phyloP scores from a whole-genome alignment of 1,284 basidiomycete species.

The Blastosporella zonata region DNA sequence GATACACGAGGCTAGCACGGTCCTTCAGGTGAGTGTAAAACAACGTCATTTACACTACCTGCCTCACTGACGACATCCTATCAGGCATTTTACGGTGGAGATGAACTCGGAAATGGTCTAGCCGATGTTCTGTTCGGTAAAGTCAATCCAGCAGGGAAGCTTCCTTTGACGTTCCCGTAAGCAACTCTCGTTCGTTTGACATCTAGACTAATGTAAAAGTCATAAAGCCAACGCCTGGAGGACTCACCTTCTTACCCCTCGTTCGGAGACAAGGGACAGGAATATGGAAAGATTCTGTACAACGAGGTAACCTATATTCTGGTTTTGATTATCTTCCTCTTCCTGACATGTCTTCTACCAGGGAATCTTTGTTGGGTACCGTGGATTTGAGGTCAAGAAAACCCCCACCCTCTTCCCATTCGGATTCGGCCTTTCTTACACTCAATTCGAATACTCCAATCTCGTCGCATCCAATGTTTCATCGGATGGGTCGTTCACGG shows the following conservation, averaged over 20 bases:
- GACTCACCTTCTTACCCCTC: slow-evolving; percentile 41
- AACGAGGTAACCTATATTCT: slow-evolving; percentile 33
- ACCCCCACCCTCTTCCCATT: slow-evolving; percentile 47
- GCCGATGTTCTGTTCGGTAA: slow-evolving; percentile 54
- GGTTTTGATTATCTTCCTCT: background rate
- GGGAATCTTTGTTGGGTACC: slow-evolving; percentile 44
- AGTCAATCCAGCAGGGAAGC: slow-evolving; percentile 50
- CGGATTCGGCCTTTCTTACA: slow-evolving; percentile 50
- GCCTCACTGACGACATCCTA: background rate
- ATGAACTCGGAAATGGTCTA: slow-evolving; percentile 51
- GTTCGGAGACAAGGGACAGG: slow-evolving; percentile 39
- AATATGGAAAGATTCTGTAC: slow-evolving; percentile 38
- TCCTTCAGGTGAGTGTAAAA: slow-evolving; percentile 38
- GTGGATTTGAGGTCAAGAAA: slow-evolving; percentile 37
- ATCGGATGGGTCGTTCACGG: slow-evolving; percentile 32
- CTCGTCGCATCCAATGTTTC: slow-evolving; percentile 30
- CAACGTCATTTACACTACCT: background rate
- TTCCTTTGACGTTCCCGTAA: slow-evolving; percentile 47
- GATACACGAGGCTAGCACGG: slow-evolving; percentile 40
- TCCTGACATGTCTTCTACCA: slow-evolving; percentile 13
- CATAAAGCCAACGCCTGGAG: slow-evolving; percentile 36
- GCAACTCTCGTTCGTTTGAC: slow-evolving; percentile 9
- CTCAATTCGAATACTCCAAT: slow-evolving; percentile 43
- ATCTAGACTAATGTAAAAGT: background rate
- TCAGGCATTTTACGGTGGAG: slow-evolving; percentile 56